phyloP scores from a whole-genome alignment of 2,329 filamentous ascomycete genomes.

The Fonsecaea erecta region DNA sequence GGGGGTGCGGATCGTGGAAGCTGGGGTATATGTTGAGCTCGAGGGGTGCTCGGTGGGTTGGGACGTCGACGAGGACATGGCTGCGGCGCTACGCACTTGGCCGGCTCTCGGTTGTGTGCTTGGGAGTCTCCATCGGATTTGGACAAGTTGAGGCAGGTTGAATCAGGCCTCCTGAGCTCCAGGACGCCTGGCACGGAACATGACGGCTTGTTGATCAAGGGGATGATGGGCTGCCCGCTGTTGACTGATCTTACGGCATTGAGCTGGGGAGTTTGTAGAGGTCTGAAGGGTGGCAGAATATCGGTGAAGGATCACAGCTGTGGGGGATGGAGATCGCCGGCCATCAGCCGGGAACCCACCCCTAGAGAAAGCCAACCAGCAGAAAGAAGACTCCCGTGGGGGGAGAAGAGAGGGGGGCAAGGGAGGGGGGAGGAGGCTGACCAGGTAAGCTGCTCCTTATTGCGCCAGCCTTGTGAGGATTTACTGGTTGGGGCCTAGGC shows the following conservation, averaged over 20 bases:
- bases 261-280: not conserved
- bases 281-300: not conserved
- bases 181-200: constrained; percentile 1
- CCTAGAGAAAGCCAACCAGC: too few species aligned
- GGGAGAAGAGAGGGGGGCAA: too few species aligned
- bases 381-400: too few species aligned
- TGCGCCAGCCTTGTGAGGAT: not conserved
- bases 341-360: not conserved
- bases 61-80: constrained; percentile 19
- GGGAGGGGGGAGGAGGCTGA: too few species aligned
- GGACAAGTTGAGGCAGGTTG: not conserved
- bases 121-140: not conserved
- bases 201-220: not conserved
- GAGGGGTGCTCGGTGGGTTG: constrained; percentile 3
- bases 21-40: constrained; percentile 9
- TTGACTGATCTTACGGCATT: not conserved
- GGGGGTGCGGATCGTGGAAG: constrained; percentile 13
- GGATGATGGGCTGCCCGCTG: not conserved
- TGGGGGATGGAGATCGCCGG: not conserved
- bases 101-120: not conserved
- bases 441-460: not conserved
- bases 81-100: not conserved
- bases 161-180: not conserved
- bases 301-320: not conserved
- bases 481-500: too few species aligned